Percentiles rank a stretch among this genome's conserved stretches.
phyloP scores from a whole-genome alignment of 768 basidiomycete genomes.

The Lentinula aciculospora region DNA sequence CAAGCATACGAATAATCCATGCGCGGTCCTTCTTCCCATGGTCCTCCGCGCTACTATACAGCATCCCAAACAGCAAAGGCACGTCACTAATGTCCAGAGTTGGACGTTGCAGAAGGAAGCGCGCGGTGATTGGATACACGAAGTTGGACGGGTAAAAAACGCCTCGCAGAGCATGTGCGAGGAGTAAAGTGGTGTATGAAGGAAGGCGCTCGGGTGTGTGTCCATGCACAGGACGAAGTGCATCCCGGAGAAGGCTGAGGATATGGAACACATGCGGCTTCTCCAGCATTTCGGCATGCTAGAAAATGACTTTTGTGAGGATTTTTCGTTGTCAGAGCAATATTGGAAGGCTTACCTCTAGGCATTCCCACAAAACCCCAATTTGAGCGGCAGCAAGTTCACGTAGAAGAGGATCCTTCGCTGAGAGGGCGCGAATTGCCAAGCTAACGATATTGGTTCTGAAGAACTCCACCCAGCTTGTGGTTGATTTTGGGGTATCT shows the following conservation, averaged over 20 bases:
- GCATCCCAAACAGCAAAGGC: slow-evolving; percentile 84
- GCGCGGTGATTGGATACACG: slow-evolving; percentile 79
- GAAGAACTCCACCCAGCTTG: slow-evolving; percentile 85
- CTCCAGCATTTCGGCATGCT: slow-evolving; percentile 73
- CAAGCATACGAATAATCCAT: slow-evolving; percentile 83
- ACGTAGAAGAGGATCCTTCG: slow-evolving; percentile 55
- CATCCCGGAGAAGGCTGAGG: slow-evolving; percentile 58
- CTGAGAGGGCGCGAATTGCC: slow-evolving; percentile 66
- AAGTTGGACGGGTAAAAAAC: slow-evolving; percentile 87
- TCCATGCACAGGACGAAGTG: slow-evolving; percentile 35
- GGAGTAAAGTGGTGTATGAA: slow-evolving; percentile 72
- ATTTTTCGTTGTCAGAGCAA: background rate
- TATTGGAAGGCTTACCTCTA: slow-evolving; percentile 50
- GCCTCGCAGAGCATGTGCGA: slow-evolving; percentile 75
- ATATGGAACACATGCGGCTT: slow-evolving; percentile 68
- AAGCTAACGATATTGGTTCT: slow-evolving; percentile 75
- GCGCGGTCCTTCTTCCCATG: slow-evolving; percentile 85
- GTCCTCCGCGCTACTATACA: slow-evolving; percentile 67
- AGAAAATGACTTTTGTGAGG: slow-evolving; percentile 2
- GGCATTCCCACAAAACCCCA: slow-evolving; percentile 47
- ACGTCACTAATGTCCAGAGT: slow-evolving; percentile 77
- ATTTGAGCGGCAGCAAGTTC: slow-evolving; percentile 58
- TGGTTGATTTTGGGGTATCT: slow-evolving; percentile 46
- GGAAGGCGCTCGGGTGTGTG: slow-evolving; percentile 55
- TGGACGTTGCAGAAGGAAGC: slow-evolving; percentile 88